These are phyloP conservation scores for Phoma sp. DNA, from an alignment of 2,329 filamentous ascomycete genomes.

Conservation along the genomic window DNA sequence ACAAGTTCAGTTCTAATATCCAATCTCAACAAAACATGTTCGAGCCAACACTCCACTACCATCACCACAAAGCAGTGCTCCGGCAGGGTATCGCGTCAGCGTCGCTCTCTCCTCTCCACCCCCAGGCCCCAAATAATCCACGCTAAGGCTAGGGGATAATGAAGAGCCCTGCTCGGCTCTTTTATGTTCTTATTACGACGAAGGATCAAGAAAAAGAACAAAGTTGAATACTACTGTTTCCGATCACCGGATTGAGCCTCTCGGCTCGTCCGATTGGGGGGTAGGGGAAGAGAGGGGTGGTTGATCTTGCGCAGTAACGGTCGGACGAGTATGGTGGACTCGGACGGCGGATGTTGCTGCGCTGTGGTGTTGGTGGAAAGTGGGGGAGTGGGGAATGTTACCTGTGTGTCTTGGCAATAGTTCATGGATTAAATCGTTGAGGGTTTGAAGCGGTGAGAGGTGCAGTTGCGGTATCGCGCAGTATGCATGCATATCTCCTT, in stretches of 20 bases:
- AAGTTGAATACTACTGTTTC: not conserved
- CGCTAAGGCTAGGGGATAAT: not conserved
- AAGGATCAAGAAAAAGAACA: not conserved
- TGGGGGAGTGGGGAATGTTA: not conserved
- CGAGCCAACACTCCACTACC: conserved; percentile 1
- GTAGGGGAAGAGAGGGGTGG: not conserved
- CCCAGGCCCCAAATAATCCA: not conserved
- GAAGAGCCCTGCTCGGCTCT: not conserved
- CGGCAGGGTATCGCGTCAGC: conserved; percentile 1
- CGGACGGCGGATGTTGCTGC: not conserved
- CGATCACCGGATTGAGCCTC: not conserved
- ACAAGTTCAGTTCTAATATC: not conserved
- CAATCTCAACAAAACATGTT: not conserved
- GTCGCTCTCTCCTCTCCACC: not conserved
- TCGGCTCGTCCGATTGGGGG: not conserved
- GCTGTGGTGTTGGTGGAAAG: not conserved
- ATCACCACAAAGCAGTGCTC: conserved; percentile 10
- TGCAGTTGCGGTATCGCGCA: no score
- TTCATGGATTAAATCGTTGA: no score
- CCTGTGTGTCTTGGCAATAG: no score
- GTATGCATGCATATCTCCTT: no score
- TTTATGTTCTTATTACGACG: not conserved
- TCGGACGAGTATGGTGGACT: not conserved
- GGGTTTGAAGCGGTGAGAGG: no score
- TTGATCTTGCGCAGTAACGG: not conserved